A percentile compares a stretch with the other conserved stretches of the same genome.
These are phyloP conservation scores for Coprinellus aureogranulatus DNA, from an alignment of 768 basidiomycete genomes.

Conservation along the genomic window DNA sequence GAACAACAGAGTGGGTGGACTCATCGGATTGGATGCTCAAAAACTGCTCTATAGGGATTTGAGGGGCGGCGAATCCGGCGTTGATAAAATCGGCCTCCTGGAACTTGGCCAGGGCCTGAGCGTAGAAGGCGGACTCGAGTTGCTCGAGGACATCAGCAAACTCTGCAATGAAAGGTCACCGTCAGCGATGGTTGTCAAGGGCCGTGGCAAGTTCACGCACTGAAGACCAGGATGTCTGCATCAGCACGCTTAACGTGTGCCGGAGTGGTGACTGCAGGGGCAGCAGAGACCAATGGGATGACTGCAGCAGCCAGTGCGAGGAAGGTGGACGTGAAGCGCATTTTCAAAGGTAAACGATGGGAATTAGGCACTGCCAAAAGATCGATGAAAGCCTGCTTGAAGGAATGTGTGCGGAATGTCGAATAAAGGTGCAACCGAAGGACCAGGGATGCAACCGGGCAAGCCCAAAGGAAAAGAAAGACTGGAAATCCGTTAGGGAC, in stretches of 20 bases:
- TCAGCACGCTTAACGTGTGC: constrained; percentile 37
- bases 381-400: constrained; percentile 43
- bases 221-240: constrained; percentile 54
- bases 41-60: constrained; percentile 62
- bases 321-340: constrained; percentile 46
- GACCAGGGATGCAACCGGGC: constrained; percentile 69
- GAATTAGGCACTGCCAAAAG: constrained; percentile 28
- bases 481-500: neutral
- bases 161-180: constrained; percentile 38
- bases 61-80: constrained; percentile 61
- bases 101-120: constrained; percentile 65
- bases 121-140: constrained; percentile 68
- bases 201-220: constrained; percentile 39
- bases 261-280: constrained; percentile 35
- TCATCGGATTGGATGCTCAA: constrained; percentile 61
- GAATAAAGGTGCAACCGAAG: constrained; percentile 21
- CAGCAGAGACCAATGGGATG: constrained; percentile 47
- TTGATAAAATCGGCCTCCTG: constrained; percentile 55
- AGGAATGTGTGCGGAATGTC: constrained; percentile 28
- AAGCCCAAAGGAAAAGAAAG: constrained; percentile 59
- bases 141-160: constrained; percentile 77
- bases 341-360: constrained; percentile 31
- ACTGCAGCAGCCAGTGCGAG: constrained; percentile 39
- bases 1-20: constrained; percentile 50
- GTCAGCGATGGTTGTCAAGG: constrained; percentile 1